Percentiles rank a stretch among this genome's conserved stretches.
Conservation (phyloP, 169 alveolate species). For the Plasmodium malariae region DNA sequence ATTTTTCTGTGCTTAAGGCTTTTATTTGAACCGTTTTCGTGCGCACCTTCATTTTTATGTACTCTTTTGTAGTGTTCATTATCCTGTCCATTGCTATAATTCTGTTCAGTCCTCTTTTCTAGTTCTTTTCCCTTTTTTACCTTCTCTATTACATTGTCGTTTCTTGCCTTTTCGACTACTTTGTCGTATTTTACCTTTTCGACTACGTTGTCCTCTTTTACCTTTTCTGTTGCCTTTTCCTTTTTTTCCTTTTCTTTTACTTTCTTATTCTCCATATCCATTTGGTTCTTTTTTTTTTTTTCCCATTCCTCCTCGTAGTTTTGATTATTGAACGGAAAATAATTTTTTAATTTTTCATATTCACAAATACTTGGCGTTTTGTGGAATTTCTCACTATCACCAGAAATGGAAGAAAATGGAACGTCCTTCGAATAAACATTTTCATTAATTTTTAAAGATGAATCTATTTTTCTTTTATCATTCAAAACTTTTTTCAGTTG, state of each 20-base stretch:
- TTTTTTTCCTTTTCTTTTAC: too few relatives aligned
- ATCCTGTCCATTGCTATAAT: too few relatives aligned
- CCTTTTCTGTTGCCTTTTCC: too few relatives aligned
- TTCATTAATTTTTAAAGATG: conserved; percentile 16
- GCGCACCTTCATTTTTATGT: conserved; percentile 4
- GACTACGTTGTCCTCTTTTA: background rate
- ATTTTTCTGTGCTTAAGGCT: background rate
- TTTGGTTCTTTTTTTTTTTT: background rate
- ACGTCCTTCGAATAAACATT: background rate
- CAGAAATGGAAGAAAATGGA: background rate
- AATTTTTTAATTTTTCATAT: background rate
- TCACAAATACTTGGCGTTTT: background rate
- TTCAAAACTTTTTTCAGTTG: conserved; percentile 10
- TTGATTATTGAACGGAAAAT: background rate
- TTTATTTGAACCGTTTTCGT: background rate
- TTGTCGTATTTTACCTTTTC: too few relatives aligned
- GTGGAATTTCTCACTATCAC: background rate
- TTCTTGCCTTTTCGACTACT: background rate
- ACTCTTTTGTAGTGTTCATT: background rate
- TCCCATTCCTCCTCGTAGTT: background rate
- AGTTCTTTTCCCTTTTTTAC: background rate
- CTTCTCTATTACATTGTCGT: background rate
- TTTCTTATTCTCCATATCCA: too few relatives aligned
- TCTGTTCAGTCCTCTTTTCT: too few relatives aligned
- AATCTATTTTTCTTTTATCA: conserved; percentile 21